These are phyloP conservation scores for Pseudogymnoascus sp. DNA, from an alignment of 2,329 filamentous ascomycete genomes.

Conservation along the genomic window DNA sequence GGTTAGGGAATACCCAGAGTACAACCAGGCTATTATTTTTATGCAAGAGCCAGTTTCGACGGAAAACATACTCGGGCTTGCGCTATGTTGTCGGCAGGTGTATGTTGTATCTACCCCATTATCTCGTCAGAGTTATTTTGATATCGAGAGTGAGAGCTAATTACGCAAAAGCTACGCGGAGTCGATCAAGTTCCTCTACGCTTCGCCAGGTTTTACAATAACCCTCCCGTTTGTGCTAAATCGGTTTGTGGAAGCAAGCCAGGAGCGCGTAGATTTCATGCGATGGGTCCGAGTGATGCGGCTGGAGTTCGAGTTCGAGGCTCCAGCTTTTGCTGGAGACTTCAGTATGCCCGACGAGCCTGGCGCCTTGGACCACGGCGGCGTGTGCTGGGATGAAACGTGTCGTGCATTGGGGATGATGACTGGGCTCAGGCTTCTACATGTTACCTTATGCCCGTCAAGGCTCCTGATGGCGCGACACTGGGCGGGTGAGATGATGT, in stretches of 20 bases:
- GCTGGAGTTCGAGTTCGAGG: not conserved
- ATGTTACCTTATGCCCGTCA: not conserved
- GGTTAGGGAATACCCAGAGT: not conserved
- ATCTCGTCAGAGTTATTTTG: too few species aligned
- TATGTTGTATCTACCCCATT: not conserved
- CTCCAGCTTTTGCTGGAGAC: not conserved
- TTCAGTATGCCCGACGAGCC: not conserved
- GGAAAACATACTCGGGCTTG: not conserved
- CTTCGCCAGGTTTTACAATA: not conserved
- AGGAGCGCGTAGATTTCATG: not conserved
- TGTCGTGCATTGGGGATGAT: not conserved
- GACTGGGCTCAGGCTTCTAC: not conserved
- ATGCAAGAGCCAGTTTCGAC: not conserved
- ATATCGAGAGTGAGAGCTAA: not conserved
- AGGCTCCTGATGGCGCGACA: not conserved
- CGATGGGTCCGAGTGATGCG: not conserved
- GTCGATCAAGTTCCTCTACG: not conserved
- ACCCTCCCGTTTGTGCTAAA: rapidly evolving
- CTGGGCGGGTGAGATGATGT: not conserved
- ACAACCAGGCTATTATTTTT: not conserved
- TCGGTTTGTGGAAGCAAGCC: not conserved
- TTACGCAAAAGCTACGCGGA: not conserved
- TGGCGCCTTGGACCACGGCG: not conserved
- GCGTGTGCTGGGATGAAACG: not conserved
- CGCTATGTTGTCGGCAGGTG: not conserved